Evolutionary conservation across 1,139 yeast species (phyloP).

Genomic region (Debaryomycetaceae sp.): DNA sequence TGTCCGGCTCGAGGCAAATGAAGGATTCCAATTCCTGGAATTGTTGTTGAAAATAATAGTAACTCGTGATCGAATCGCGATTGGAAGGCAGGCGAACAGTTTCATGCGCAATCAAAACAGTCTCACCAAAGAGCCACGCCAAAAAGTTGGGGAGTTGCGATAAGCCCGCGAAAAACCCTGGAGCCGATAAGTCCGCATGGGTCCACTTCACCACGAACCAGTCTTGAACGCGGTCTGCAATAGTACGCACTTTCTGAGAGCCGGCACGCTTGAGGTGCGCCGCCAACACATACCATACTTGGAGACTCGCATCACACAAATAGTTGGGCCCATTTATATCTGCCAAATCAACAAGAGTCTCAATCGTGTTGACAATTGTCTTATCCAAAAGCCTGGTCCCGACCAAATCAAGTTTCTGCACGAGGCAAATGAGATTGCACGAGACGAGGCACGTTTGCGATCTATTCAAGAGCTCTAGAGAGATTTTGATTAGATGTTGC

Average conservation of each 20-base stretch:
- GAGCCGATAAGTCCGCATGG: conserved; percentile 1
- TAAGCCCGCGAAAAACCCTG: conserved; percentile 1
- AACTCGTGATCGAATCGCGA: conserved; percentile 6
- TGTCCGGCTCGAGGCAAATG: conserved; percentile 3
- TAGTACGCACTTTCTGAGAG: conserved; percentile 2
- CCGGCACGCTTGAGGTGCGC: conserved; percentile 23
- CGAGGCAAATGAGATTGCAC: conserved; percentile 11
- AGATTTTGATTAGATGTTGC: conserved; percentile 1
- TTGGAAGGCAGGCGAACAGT: conserved; percentile 2
- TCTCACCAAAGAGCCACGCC: conserved; percentile 31
- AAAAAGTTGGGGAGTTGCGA: conserved; percentile 24
- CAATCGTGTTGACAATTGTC: conserved; percentile 32
- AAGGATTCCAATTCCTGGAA: conserved; percentile 5
- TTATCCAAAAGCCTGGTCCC: conserved; percentile 17
- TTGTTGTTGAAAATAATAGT: conserved; percentile 2
- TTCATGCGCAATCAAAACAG: background rate
- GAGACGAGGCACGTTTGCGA: conserved; percentile 10
- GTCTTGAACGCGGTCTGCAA: conserved; percentile 10
- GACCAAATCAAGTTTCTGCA: conserved; percentile 2
- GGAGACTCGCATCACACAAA: conserved; percentile 34
- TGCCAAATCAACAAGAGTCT: conserved; percentile 39
- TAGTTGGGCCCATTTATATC: conserved; percentile 49
- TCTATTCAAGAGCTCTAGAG: conserved; percentile 37
- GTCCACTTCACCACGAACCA: conserved; percentile 43
- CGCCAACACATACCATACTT: conserved; percentile 42